A percentile compares a stretch with the other conserved stretches of the same genome.
These are phyloP conservation scores for Leishmania arabica DNA, from an alignment of 208 protist genomes.

Conservation along the genomic window DNA sequence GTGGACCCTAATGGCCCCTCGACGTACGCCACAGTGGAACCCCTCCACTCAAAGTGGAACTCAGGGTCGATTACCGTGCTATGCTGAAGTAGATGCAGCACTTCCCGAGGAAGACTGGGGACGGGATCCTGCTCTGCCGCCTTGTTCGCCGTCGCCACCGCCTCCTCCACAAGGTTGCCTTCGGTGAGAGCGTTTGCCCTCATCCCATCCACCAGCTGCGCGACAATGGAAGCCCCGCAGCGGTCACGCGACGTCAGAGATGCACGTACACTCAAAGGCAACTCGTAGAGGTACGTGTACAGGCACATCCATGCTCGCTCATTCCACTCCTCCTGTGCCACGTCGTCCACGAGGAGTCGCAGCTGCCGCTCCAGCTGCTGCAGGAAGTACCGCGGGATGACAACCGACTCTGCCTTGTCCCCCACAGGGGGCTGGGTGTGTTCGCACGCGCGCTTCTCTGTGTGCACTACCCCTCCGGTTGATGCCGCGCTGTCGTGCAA, in stretches of 20 bases:
- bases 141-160: background rate
- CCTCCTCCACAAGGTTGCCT: constrained; percentile 11
- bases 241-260: constrained; percentile 19
- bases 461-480: background rate
- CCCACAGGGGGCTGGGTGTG: background rate
- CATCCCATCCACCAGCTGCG: background rate
- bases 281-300: constrained; percentile 47
- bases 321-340: constrained; percentile 8
- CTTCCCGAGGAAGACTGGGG: constrained; percentile 11
- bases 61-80: background rate
- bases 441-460: constrained; percentile 1
- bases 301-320: constrained; percentile 43
- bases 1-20: background rate
- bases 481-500: constrained; percentile 1
- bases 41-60: constrained; percentile 19
- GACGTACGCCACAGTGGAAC: background rate
- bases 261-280: constrained; percentile 18
- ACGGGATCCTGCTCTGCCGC: background rate
- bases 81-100: constrained; percentile 28
- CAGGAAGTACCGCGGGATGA: constrained; percentile 35
- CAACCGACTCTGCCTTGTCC: background rate
- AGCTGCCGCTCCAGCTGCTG: constrained; percentile 34
- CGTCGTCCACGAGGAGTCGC: constrained; percentile 18
- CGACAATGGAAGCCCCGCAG: constrained; percentile 9
- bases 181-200: background rate